Evolutionary conservation across 768 basidiomycete genomes (phyloP), one percentile per base, ranked within the genome.

Genomic region (Pluteus cervinus): DNA sequence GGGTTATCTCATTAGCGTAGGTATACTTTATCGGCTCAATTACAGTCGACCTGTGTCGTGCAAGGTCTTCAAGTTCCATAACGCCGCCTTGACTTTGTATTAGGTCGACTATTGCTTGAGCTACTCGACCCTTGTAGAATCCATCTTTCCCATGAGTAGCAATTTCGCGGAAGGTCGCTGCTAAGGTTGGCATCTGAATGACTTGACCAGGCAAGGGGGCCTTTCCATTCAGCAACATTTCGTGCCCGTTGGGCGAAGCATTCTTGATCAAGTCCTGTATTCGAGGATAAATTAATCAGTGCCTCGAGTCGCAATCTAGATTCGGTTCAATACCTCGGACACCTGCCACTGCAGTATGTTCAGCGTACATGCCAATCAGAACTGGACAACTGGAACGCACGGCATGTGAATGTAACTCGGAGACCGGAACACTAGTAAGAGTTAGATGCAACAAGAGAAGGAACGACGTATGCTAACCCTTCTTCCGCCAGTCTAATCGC

Each of bases 61-160:
- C 86, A 26, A 99, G 76, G 57, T 99, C 96, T n/a, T 84, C 79
- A 9, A 97, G 71, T 34, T 83, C 84, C 92, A 99, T 93, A 6
- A 92, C 74, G 14, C 96, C 96, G 12, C 94, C 94, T 48, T 83
- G 73, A 57, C 76, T 80, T 58, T 88, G 66, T 33, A 96, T 75
- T 21, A 97, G 69, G 33, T 91, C 79, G 7, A 93, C 85, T 39
- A 96, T 86, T 3, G 86, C 88, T 55, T 93, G 68, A 0, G 96
- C 96, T 11, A 98, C 60, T 11, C 86, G 68, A 2, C 96, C 96
- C 53, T 81, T 89, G 63, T 99, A 99, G 59, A 90, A 99, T 0
- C 94, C 96, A 40, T 84, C 81, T 51, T 85, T 91, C 2, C 94
- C 94, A 10, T 90, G 63, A 44, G 76, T 71, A 0, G 79, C 88